A percentile compares a stretch with the other conserved stretches of the same genome.
Evolutionary conservation across 2,329 filamentous ascomycete species (phyloP).

Genomic region (Hymenoscyphus occultus): DNA sequence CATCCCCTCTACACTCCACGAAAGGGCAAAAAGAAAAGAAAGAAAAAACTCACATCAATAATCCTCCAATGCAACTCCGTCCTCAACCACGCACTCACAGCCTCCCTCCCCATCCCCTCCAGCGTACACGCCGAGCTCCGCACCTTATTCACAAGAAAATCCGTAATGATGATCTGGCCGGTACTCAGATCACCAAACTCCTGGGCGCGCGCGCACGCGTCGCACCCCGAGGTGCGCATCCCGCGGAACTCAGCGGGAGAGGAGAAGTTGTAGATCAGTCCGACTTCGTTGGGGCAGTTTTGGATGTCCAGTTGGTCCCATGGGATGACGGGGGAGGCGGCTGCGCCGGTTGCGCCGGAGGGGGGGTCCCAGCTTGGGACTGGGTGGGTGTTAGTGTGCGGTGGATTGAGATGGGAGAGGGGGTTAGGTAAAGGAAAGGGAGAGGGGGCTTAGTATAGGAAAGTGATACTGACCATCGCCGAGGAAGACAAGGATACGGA

Average conservation of each 20-base stretch:
- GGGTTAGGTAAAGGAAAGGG: background rate
- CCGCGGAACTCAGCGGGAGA: constrained; percentile 20
- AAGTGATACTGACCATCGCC: constrained; percentile 12
- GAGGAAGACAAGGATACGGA: constrained; percentile 18
- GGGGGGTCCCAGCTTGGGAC: background rate
- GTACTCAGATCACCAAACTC: constrained; percentile 14
- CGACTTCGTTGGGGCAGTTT: constrained; percentile 18
- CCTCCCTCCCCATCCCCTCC: constrained; percentile 13
- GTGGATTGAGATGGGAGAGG: background rate
- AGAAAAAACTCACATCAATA: constrained; percentile 16
- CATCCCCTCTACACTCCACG: no score
- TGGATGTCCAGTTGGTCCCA: constrained; percentile 6
- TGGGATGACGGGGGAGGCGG: background rate
- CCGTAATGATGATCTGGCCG: constrained; percentile 19
- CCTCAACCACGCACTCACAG: constrained; percentile 16
- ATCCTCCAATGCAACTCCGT: constrained; percentile 20
- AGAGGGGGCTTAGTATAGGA: background rate
- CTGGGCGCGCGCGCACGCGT: constrained; percentile 14
- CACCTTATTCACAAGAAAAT: constrained; percentile 16
- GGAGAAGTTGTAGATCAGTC: constrained; percentile 20
- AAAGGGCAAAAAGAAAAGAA: background rate
- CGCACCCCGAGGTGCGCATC: constrained; percentile 12
- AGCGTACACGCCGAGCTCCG: constrained; percentile 11
- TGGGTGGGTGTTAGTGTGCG: background rate
- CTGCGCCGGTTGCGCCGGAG: background rate